Base-by-base conservation (phyloP, 2,329 filamentous ascomycete species). In the Aureobasidium lini region DNA sequence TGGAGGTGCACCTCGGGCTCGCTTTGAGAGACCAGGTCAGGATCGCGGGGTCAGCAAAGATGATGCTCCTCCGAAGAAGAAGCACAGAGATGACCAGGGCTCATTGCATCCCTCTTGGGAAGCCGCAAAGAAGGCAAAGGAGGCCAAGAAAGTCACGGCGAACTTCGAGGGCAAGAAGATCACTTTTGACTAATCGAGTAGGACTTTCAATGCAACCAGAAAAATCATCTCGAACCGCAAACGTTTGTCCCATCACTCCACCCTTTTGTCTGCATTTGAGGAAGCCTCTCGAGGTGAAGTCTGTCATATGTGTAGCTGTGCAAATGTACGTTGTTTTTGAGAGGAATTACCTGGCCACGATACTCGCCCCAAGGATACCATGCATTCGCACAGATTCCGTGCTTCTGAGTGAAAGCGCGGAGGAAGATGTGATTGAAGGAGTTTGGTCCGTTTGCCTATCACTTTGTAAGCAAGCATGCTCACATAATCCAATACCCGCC, bases 61-160 rank as follows among this genome's bases (percentile, higher is more conserved):
- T 32, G 31, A 43, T 8, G 36, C 34, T n/a, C 60, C 43, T 32
- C 48, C 58, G 37, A 69, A 64, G 60, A 71, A 71, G 64, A 65
- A 64, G 43, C 65, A 72, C 61, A 62, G 66, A 43, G 77, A 79
- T 62, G 80, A 84, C 60, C 71, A 73, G 43, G 81, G 81, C 9
- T 72, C 79, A 6, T 64, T 86, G 65, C 84, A 87, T 78, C 84
- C 84, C 18, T 84, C 81, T 58, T 87, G 84, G 84, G 79, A 82
- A 69, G 84, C 84, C 6, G 82, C 81, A 32, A 83, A 81, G 73
- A 77, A 77, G 66, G 79, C 80, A 13, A 86, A 86, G 72, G 77
- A 80, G 70, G 76, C 77, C 62, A 69, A 69, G 68, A 76, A 76
- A 67, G 70, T 70, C 50, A 71, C 66, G 42, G 77, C 76, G 44